A percentile compares a stretch with the other conserved stretches of the same genome.
These are phyloP conservation scores for Fusarium virguliforme DNA, from an alignment of 2,329 filamentous ascomycete genomes.

Conservation along the genomic window DNA sequence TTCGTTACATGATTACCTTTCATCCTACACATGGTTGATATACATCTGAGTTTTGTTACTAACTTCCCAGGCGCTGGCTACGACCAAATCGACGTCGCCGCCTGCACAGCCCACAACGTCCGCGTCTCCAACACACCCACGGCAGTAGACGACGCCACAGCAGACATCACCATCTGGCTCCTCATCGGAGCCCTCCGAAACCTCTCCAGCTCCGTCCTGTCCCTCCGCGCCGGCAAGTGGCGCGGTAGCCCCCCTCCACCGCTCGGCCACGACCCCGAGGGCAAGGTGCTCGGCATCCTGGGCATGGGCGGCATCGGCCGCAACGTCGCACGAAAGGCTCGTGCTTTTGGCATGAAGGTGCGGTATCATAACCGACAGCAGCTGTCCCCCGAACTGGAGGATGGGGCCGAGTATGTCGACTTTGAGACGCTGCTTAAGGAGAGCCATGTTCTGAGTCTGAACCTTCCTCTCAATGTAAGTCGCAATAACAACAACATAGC, in stretches of 20 bases:
- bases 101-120: constrained; percentile 78
- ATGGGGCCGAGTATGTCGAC: constrained; percentile 76
- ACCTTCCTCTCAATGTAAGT: constrained; percentile 85
- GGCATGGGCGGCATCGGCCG: constrained; percentile 91
- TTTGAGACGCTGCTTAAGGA: constrained; percentile 80
- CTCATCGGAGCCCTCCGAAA: constrained; percentile 85
- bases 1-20: too few relatives aligned
- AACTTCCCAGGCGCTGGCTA: constrained; percentile 79
- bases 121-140: constrained; percentile 86
- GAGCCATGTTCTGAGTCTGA: constrained; percentile 85
- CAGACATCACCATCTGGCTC: constrained; percentile 85
- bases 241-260: constrained; percentile 71
- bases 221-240: constrained; percentile 79
- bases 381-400: constrained; percentile 70
- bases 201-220: constrained; percentile 77
- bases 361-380: constrained; percentile 81
- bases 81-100: constrained; percentile 83
- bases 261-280: constrained; percentile 82
- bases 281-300: constrained; percentile 84
- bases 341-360: constrained; percentile 82
- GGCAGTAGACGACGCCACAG: constrained; percentile 86
- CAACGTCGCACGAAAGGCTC: constrained; percentile 81
- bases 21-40: neutral
- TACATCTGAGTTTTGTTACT: neutral
- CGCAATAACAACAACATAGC: neutral